Evolutionary conservation across 139 green algal species (phyloP).

Genomic region (Closterium sp.): DNA sequence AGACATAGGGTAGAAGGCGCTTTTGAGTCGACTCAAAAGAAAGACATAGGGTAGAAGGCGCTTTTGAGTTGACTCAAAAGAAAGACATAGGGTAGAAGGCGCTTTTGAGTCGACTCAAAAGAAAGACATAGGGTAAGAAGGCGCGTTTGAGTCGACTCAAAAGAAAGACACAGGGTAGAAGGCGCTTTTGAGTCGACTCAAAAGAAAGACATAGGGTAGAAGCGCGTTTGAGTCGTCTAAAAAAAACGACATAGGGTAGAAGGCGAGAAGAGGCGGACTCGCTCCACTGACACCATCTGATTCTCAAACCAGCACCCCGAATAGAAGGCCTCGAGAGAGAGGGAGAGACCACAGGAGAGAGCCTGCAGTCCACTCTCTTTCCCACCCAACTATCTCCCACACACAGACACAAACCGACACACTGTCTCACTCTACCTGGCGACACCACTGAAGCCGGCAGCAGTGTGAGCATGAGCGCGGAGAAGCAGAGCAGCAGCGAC

Average conservation of each 20-base stretch:
- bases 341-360: neutral
- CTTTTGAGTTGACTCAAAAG: too few species aligned
- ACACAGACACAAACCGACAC: neutral
- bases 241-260: too few species aligned
- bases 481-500: conserved; percentile 29
- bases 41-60: neutral
- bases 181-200: too few species aligned
- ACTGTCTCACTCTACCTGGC: neutral
- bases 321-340: neutral
- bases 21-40: too few species aligned
- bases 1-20: neutral
- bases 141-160: too few species aligned
- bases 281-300: too few species aligned
- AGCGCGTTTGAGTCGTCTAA: too few species aligned
- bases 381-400: too few species aligned
- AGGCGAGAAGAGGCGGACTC: too few species aligned
- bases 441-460: neutral
- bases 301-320: neutral
- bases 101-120: too few species aligned
- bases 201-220: neutral
- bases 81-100: neutral
- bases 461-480: conserved; percentile 46
- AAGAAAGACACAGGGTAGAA: neutral
- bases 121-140: neutral
- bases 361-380: too few species aligned